Percentiles rank a stretch among this genome's conserved stretches.
phyloP scores from a whole-genome alignment of 371 early-diverging fungal genomes.

The Actinomortierella wolfii region DNA sequence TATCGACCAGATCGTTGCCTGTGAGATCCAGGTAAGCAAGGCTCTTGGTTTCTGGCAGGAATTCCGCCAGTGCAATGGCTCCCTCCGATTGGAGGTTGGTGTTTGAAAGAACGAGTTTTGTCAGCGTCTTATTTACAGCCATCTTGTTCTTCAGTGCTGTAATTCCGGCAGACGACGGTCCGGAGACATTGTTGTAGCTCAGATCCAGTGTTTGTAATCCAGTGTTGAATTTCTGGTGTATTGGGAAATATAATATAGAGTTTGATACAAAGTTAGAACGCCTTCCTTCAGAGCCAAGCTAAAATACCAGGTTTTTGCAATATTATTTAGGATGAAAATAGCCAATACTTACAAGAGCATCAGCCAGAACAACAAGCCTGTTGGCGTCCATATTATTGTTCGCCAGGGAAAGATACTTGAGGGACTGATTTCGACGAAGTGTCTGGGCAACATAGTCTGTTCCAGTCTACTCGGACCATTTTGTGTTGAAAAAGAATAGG shows the following conservation, averaged over 20 bases:
- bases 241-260: background rate
- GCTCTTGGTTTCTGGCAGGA: conserved; percentile 72
- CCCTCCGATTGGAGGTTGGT: conserved; percentile 55
- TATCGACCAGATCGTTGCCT: conserved; percentile 70
- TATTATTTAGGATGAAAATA: background rate
- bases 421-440: conserved; percentile 58
- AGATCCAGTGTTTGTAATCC: conserved; percentile 37
- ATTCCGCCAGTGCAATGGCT: conserved; percentile 80
- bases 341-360: conserved; percentile 57
- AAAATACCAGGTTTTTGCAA: background rate
- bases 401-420: conserved; percentile 52
- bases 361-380: conserved; percentile 58
- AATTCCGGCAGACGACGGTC: conserved; percentile 43
- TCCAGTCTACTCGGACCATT: conserved; percentile 52
- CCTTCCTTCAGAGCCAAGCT: background rate
- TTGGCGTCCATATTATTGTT: conserved; percentile 65
- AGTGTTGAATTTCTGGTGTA: conserved; percentile 48
- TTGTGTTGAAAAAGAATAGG: no score
- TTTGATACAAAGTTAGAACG: no score
- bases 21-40: conserved; percentile 75
- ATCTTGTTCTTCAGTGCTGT: conserved; percentile 65
- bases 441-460: conserved; percentile 69
- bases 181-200: conserved; percentile 30
- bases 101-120: conserved; percentile 66
- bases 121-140: conserved; percentile 65